phyloP scores from a whole-genome alignment of 306 rosid genomes.

The Acacia acuminata region DNA sequence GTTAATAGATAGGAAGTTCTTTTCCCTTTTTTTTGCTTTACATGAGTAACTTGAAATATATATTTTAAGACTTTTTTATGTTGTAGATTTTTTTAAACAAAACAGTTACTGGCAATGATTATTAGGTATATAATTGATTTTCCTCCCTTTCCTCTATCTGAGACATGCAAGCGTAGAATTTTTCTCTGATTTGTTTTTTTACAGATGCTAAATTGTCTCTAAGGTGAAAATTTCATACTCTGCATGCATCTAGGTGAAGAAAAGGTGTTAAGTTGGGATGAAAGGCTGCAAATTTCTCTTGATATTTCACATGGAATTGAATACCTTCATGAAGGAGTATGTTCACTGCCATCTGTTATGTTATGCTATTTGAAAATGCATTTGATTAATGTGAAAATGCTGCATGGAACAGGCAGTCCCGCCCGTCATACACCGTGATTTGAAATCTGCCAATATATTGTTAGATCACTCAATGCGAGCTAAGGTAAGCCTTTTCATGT shows the following conservation, averaged over 20 bases:
- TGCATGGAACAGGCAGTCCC: conserved; percentile 75
- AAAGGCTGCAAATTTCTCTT: conserved; percentile 73
- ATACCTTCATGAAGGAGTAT: conserved; percentile 90
- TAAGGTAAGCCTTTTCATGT: conserved; percentile 51
- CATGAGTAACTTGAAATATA: neutral
- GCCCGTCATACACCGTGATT: conserved; percentile 78
- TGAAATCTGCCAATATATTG: conserved; percentile 78
- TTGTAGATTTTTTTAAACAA: neutral
- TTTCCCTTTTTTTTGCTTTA: neutral
- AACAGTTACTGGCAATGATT: neutral
- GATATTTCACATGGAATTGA: conserved; percentile 82
- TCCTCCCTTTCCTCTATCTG: neutral
- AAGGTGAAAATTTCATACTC: conserved; percentile 32
- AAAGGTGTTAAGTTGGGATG: conserved; percentile 68
- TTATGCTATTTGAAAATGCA: conserved; percentile 11
- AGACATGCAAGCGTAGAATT: neutral
- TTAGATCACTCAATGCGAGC: conserved; percentile 75
- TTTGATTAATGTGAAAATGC: conserved; percentile 25
- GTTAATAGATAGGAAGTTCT: neutral
- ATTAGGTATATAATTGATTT: neutral
- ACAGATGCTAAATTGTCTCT: conserved; percentile 3
- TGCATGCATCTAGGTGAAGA: conserved; percentile 53
- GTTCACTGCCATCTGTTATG: neutral
- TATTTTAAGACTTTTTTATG: neutral
- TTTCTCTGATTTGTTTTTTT: neutral